A percentile compares a stretch with the other conserved stretches of the same genome.
These are phyloP conservation scores for Schizopora paradoxa DNA, from an alignment of 1,284 basidiomycete species.

Conservation along the genomic window DNA sequence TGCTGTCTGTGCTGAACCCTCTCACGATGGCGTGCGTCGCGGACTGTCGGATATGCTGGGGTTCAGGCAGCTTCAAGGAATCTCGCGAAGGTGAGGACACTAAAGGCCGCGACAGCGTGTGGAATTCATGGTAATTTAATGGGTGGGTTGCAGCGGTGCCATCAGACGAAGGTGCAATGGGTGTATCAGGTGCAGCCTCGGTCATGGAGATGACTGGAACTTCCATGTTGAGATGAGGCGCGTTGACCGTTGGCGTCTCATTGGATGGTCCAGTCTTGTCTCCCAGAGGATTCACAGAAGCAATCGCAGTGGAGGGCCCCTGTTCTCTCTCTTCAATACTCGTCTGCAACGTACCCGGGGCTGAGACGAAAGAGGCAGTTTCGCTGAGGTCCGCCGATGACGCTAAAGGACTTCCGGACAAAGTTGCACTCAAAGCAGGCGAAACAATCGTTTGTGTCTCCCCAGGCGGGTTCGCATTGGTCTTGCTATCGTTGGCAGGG, in stretches of 20 bases:
- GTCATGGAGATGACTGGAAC: conserved; percentile 17
- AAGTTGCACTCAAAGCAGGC: not conserved
- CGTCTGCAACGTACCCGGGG: not conserved
- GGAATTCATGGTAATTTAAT: too few relatives aligned
- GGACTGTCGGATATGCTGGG: conserved; percentile 22
- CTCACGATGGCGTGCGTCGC: too few relatives aligned
- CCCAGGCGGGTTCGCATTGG: conserved; percentile 13
- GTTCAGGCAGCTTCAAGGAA: conserved; percentile 30
- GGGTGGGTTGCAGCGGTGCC: conserved; percentile 10
- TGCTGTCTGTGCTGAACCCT: conserved; percentile 7
- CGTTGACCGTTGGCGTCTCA: not conserved
- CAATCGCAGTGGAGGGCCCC: not conserved
- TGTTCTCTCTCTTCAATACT: not conserved
- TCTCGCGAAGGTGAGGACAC: conserved; percentile 22
- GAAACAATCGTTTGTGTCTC: conserved; percentile 4
- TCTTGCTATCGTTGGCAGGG: conserved; percentile 23
- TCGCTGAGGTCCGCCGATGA: conserved; percentile 13
- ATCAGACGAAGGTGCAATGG: not conserved
- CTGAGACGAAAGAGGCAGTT: not conserved
- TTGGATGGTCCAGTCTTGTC: not conserved
- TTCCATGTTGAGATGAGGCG: not conserved
- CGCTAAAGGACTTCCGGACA: not conserved
- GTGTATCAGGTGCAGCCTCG: not conserved
- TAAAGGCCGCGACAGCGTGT: conserved; percentile 19
- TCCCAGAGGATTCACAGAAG: not conserved